phyloP scores from a whole-genome alignment of 2,329 filamentous ascomycete genomes.

The Pseudogymnoascus sp. region DNA sequence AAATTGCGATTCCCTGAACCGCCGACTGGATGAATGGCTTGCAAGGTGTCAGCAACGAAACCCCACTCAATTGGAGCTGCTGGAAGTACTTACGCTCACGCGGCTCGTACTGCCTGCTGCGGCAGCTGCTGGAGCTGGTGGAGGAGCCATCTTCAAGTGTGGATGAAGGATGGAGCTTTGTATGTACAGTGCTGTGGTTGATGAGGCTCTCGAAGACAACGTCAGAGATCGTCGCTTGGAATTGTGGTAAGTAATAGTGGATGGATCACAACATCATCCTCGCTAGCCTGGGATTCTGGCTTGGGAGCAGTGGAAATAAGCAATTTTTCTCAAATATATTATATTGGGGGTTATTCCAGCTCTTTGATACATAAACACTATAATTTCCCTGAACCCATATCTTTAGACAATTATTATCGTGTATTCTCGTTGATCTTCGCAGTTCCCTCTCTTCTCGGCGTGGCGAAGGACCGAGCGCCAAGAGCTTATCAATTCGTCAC shows the following conservation, averaged over 20 bases:
- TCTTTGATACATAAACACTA: background rate
- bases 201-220: background rate
- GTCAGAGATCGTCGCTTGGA: background rate
- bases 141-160: conserved; percentile 26
- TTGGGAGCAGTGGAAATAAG: background rate
- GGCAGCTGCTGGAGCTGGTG: conserved; percentile 25
- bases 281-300: background rate
- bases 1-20: conserved; percentile 48
- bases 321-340: background rate
- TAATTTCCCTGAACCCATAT: background rate
- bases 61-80: background rate
- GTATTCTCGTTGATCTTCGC: background rate
- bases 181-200: conserved; percentile 5
- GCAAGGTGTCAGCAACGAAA: conserved; percentile 14
- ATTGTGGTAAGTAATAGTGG: background rate
- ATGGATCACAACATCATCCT: conserved; percentile 7
- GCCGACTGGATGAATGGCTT: conserved; percentile 30
- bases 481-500: background rate
- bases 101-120: conserved; percentile 23
- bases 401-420: background rate
- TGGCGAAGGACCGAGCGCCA: background rate
- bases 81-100: conserved; percentile 24
- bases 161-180: background rate
- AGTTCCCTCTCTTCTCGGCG: background rate
- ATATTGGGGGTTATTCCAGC: background rate